Evolutionary conservation across 352 stramenopile genomes (phyloP).

Genomic region (Pythium utonaiense): DNA sequence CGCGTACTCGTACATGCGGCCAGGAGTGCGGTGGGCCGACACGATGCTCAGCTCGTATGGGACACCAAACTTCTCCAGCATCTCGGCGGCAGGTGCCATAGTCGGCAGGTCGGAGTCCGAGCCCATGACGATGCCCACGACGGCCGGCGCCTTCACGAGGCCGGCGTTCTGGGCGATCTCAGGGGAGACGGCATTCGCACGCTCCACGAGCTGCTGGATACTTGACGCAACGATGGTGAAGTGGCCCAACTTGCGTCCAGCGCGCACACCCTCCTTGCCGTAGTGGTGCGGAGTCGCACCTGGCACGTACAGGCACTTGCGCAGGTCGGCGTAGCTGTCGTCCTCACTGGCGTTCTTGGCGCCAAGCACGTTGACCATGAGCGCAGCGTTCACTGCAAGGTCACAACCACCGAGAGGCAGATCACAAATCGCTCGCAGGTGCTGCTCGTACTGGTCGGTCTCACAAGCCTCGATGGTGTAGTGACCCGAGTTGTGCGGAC

Average conservation of each 20-base stretch:
- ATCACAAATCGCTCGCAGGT: slow-evolving; percentile 92
- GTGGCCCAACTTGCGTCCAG: slow-evolving; percentile 96
- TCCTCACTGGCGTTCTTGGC: slow-evolving; percentile 56
- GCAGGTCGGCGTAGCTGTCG: slow-evolving; percentile 76
- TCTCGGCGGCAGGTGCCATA: slow-evolving; percentile 94
- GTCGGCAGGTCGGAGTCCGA: slow-evolving; percentile 96
- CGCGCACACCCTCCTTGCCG: slow-evolving; percentile 88
- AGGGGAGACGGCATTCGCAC: slow-evolving; percentile 53
- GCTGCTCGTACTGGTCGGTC: slow-evolving; percentile 98
- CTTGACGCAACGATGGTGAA: slow-evolving; percentile 93
- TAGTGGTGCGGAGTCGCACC: slow-evolving; percentile 96
- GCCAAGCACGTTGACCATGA: slow-evolving; percentile 93
- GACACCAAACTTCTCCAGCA: slow-evolving; percentile 95
- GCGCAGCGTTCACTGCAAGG: slow-evolving; percentile 84
- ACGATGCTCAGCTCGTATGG: slow-evolving; percentile 98
- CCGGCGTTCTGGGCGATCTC: slow-evolving; percentile 39
- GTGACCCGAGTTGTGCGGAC: slow-evolving; percentile 99
- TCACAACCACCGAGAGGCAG: slow-evolving; percentile 93
- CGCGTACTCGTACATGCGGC: slow-evolving; percentile 96
- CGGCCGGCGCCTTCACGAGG: slow-evolving; percentile 27
- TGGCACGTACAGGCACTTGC: slow-evolving; percentile 61
- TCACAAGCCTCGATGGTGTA: slow-evolving; percentile 98
- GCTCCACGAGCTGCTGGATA: slow-evolving; percentile 75
- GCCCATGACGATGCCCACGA: slow-evolving; percentile 91
- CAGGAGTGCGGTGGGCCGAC: slow-evolving; percentile 96